Evolutionary conservation across 495 filamentous ascomycete species (phyloP).

Genomic region (Cudoniella acicularis): DNA sequence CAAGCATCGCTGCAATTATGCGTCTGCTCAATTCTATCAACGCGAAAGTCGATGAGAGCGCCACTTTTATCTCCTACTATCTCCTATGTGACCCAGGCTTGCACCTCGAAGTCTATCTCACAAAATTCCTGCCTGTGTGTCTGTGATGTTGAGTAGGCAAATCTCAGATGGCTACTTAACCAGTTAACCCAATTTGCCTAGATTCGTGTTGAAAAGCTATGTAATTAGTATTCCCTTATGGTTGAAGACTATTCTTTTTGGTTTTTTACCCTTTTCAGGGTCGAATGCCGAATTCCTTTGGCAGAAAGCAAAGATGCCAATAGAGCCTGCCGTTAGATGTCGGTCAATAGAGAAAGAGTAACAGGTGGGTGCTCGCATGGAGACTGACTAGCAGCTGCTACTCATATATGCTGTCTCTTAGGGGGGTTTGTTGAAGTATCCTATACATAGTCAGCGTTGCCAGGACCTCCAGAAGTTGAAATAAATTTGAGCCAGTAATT

Average conservation of each 20-base stretch:
- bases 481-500: slow-evolving; percentile 2
- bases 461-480: background rate
- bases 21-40: background rate
- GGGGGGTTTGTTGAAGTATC: slow-evolving; percentile 29
- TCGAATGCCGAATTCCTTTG: background rate
- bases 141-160: slow-evolving; percentile 2
- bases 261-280: background rate
- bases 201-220: background rate
- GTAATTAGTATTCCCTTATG: background rate
- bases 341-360: slow-evolving; percentile 18
- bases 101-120: slow-evolving; percentile 5
- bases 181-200: background rate
- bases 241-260: background rate
- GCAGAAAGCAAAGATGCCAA: slow-evolving; percentile 1
- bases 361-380: slow-evolving; percentile 18
- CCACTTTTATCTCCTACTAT: background rate
- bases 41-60: background rate
- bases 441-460: slow-evolving; percentile 24
- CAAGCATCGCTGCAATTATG: slow-evolving; percentile 7
- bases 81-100: background rate
- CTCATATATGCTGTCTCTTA: slow-evolving; percentile 34
- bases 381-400: slow-evolving; percentile 35
- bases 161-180: slow-evolving; percentile 12
- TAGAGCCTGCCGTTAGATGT: slow-evolving; percentile 23
- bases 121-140: slow-evolving; percentile 1